These are phyloP conservation scores for Nicotiana benthamiana DNA, from an alignment of 257 asterid species.

Conservation along the genomic window DNA sequence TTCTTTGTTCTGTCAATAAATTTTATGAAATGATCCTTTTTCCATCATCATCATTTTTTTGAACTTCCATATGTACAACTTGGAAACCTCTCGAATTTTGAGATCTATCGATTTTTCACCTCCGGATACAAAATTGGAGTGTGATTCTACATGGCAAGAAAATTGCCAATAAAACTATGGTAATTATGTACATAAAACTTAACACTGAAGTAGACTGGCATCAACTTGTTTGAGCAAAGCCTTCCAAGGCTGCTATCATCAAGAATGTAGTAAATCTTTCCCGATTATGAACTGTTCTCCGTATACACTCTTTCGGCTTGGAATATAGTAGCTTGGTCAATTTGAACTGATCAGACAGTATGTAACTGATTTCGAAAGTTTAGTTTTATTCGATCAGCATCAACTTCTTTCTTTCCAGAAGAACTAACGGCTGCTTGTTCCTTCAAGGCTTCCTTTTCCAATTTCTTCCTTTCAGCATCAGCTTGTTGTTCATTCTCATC, in stretches of 20 bases:
- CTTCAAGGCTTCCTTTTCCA: constrained; percentile 89
- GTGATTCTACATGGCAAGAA: background rate
- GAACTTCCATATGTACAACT: background rate
- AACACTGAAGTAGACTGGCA: background rate
- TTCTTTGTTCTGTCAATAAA: no score
- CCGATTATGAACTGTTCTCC: background rate
- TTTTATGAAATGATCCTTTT: no score
- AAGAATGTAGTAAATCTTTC: background rate
- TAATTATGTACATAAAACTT: background rate
- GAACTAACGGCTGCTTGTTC: constrained; percentile 64
- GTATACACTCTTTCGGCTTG: background rate
- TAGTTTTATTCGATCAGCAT: constrained; percentile 36
- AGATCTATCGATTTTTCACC: background rate
- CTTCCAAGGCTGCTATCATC: background rate
- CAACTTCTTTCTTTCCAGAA: constrained; percentile 72
- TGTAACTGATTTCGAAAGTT: background rate
- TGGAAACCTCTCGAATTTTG: background rate
- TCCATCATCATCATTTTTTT: no score
- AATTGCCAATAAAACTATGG: background rate
- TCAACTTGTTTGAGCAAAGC: background rate
- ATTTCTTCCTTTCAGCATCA: constrained; percentile 82
- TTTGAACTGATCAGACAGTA: constrained; percentile 1
- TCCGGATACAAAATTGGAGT: background rate
- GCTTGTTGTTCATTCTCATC: constrained; percentile 80
- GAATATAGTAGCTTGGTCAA: background rate